Percentiles rank a stretch among this genome's conserved stretches.
phyloP scores from a whole-genome alignment of 148 eudicot genomes.

The Camellia sinensis region DNA sequence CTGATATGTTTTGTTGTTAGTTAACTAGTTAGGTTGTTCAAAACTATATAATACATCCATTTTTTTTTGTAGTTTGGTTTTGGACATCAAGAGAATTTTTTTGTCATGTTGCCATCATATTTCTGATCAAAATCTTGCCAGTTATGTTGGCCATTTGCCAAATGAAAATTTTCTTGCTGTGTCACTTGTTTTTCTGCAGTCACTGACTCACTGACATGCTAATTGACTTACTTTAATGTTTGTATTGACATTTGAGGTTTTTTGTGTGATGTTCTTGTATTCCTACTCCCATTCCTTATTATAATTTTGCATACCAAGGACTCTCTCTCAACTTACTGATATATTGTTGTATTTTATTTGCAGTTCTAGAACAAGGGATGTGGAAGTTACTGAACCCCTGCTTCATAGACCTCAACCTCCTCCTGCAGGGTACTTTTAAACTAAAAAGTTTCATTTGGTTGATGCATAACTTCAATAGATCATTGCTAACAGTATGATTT shows the following conservation, averaged over 20 bases:
- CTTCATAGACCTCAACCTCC: slow-evolving; percentile 12
- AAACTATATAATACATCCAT: too few relatives aligned
- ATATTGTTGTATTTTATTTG: slow-evolving; percentile 2
- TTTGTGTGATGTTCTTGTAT: not conserved
- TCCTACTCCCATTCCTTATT: not conserved
- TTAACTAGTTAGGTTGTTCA: too few relatives aligned
- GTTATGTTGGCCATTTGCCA: not conserved
- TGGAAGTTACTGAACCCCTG: slow-evolving; percentile 12
- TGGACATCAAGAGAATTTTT: not conserved
- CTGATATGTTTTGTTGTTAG: too few relatives aligned
- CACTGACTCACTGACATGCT: not conserved
- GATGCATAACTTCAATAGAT: not conserved
- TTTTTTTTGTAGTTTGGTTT: not conserved
- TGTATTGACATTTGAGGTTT: not conserved
- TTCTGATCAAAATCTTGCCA: not conserved
- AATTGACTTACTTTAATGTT: not conserved
- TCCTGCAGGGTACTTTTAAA: slow-evolving; percentile 29
- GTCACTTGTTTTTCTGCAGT: not conserved
- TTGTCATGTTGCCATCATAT: not conserved
- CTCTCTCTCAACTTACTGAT: not conserved
- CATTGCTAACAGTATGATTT: not conserved
- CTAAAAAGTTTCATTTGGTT: not conserved
- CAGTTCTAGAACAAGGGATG: slow-evolving; percentile 23
- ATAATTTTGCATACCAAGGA: not conserved
- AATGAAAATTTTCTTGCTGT: not conserved